These are phyloP conservation scores for Limtongia smithiae DNA, from an alignment of 805 yeast species.

Conservation along the genomic window DNA sequence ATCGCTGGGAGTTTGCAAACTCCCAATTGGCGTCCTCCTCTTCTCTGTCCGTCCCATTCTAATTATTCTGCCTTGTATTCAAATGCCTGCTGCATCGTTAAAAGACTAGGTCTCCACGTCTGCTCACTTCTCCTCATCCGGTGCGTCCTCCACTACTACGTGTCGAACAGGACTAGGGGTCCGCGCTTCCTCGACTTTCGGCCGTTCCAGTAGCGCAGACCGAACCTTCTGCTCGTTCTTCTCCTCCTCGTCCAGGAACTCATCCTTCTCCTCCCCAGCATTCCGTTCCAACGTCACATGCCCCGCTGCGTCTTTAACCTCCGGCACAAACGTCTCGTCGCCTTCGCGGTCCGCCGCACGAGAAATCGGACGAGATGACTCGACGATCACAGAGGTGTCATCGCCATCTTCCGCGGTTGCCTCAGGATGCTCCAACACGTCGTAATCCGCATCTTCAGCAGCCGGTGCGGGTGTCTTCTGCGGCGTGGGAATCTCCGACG, in stretches of 20 bases:
- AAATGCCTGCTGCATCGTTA: no score
- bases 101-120: no score
- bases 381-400: slow-evolving; percentile 17
- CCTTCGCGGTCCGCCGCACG: slow-evolving; percentile 2
- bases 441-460: slow-evolving; percentile 14
- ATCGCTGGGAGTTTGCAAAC: no score
- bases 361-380: slow-evolving; percentile 15
- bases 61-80: no score
- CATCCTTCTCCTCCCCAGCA: slow-evolving; percentile 19
- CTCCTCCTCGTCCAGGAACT: slow-evolving; percentile 25
- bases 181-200: slow-evolving; percentile 5
- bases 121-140: slow-evolving; percentile 17
- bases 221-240: slow-evolving; percentile 7
- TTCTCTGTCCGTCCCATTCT: no score
- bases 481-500: neutral
- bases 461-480: neutral
- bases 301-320: slow-evolving; percentile 18
- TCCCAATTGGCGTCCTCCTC: no score
- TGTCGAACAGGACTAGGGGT: slow-evolving; percentile 22
- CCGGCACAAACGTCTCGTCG: slow-evolving; percentile 21
- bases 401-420: slow-evolving; percentile 5
- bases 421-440: slow-evolving; percentile 13
- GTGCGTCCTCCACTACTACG: slow-evolving; percentile 25
- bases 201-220: slow-evolving; percentile 1
- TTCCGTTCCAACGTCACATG: slow-evolving; percentile 18